A percentile compares a stretch with the other conserved stretches of the same genome.
phyloP scores from a whole-genome alignment of 805 yeast species.

The Candida endomychidarum region DNA sequence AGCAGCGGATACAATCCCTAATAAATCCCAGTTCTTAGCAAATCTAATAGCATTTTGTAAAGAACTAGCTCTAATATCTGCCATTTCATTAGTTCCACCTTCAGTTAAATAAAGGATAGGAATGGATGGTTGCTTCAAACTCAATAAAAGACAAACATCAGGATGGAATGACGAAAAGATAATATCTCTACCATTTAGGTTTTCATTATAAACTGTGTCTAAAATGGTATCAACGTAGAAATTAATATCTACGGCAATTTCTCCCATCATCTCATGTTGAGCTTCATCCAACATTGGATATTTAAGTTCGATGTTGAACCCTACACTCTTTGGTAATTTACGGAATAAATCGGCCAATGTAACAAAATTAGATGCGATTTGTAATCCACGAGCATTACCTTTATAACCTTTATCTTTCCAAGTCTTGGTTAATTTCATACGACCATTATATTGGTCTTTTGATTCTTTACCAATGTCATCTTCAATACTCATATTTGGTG shows the following conservation, averaged over 20 bases:
- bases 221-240: conserved; percentile 86
- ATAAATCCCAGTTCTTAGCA: conserved; percentile 84
- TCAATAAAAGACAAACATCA: conserved; percentile 80
- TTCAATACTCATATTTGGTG: conserved; percentile 26
- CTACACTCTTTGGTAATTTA: conserved; percentile 78
- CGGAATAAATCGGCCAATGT: conserved; percentile 81
- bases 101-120: conserved; percentile 91
- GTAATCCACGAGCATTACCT: conserved; percentile 87
- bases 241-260: conserved; percentile 78
- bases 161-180: conserved; percentile 94
- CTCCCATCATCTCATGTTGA: conserved; percentile 83
- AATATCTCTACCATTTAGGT: conserved; percentile 77
- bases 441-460: conserved; percentile 44
- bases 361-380: conserved; percentile 89
- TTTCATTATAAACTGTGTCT: conserved; percentile 69
- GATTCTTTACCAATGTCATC: conserved; percentile 41
- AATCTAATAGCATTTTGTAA: conserved; percentile 89
- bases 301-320: conserved; percentile 92
- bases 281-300: conserved; percentile 96
- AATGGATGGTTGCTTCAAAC: conserved; percentile 89
- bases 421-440: conserved; percentile 86
- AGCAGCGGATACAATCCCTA: conserved; percentile 91
- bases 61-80: conserved; percentile 84
- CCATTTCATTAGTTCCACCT: conserved; percentile 81
- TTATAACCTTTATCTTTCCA: conserved; percentile 84